Evolutionary conservation across 2,329 filamentous ascomycete genomes (phyloP).

Genomic region (Seiridium unicorne): DNA sequence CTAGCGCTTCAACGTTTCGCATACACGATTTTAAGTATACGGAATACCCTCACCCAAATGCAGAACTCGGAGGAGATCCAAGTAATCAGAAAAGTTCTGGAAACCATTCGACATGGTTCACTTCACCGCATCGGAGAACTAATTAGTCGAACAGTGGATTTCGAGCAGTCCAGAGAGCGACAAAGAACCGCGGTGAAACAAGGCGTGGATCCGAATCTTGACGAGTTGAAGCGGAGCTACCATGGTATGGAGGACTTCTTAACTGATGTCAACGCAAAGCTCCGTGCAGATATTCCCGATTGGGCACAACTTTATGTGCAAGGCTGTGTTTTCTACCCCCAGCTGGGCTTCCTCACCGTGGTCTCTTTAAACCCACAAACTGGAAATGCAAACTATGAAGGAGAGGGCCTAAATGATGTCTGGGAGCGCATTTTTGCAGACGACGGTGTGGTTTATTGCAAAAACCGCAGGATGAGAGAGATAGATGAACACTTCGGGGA

Average conservation of each 20-base stretch:
- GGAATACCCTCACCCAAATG: slow-evolving; percentile 60
- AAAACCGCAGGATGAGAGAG: slow-evolving; percentile 76
- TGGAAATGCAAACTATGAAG: slow-evolving; percentile 61
- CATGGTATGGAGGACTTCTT: slow-evolving; percentile 76
- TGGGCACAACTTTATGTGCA: slow-evolving; percentile 51
- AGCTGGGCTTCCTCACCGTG: slow-evolving; percentile 84
- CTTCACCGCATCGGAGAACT: slow-evolving; percentile 67
- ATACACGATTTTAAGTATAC: slow-evolving; percentile 67
- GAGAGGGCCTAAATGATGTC: slow-evolving; percentile 51
- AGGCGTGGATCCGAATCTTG: slow-evolving; percentile 72
- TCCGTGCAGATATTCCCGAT: slow-evolving; percentile 62
- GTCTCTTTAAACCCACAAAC: slow-evolving; percentile 62
- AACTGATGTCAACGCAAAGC: slow-evolving; percentile 61
- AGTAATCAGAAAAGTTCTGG: slow-evolving; percentile 57
- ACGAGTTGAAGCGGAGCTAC: slow-evolving; percentile 74
- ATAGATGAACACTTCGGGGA: slow-evolving; percentile 83
- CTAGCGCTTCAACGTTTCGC: slow-evolving; percentile 69
- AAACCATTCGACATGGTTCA: slow-evolving; percentile 55
- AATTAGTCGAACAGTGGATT: slow-evolving; percentile 76
- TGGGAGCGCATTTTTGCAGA: slow-evolving; percentile 82
- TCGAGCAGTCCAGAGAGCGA: slow-evolving; percentile 70
- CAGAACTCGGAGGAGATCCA: slow-evolving; percentile 48
- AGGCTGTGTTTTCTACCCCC: slow-evolving; percentile 87
- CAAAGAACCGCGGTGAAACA: slow-evolving; percentile 70
- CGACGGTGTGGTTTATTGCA: slow-evolving; percentile 76